Conservation (phyloP, 202 grass and related monocot species). For the Digitaria exilis region DNA sequence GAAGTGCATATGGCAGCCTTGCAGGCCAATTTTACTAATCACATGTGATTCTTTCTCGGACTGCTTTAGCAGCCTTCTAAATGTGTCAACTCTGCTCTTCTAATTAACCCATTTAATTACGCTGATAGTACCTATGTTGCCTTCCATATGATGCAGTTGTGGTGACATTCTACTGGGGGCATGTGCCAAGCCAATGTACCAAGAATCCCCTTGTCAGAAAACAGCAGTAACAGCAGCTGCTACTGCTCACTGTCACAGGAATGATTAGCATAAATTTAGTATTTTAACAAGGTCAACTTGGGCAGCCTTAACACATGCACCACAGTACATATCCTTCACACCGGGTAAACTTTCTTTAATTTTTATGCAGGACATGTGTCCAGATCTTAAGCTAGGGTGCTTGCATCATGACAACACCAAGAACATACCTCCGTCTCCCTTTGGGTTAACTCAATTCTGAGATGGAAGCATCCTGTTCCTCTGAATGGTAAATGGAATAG, state of each 20-base stretch:
- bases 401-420: constrained; percentile 38
- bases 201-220: constrained; percentile 38
- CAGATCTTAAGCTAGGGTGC: constrained; percentile 12
- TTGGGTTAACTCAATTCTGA: constrained; percentile 14
- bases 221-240: constrained; percentile 44
- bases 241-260: constrained; percentile 47
- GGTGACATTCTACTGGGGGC: constrained; percentile 55
- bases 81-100: constrained; percentile 17
- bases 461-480: constrained; percentile 24
- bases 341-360: constrained; percentile 41
- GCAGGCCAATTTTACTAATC: constrained; percentile 19
- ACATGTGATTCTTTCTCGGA: not conserved
- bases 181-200: constrained; percentile 35
- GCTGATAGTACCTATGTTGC: constrained; percentile 13
- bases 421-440: constrained; percentile 22
- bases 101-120: constrained; percentile 44
- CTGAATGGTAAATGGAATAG: not conserved
- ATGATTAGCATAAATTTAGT: constrained; percentile 39
- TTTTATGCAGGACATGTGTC: constrained; percentile 42
- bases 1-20: not conserved
- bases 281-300: constrained; percentile 60
- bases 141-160: constrained; percentile 19
- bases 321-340: constrained; percentile 25
- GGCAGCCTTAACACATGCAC: constrained; percentile 43
- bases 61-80: constrained; percentile 9